A percentile compares a stretch with the other conserved stretches of the same genome.
These are phyloP conservation scores for Aaosphaeria pasadenensis DNA, from an alignment of 2,329 filamentous ascomycete genomes.

Conservation along the genomic window DNA sequence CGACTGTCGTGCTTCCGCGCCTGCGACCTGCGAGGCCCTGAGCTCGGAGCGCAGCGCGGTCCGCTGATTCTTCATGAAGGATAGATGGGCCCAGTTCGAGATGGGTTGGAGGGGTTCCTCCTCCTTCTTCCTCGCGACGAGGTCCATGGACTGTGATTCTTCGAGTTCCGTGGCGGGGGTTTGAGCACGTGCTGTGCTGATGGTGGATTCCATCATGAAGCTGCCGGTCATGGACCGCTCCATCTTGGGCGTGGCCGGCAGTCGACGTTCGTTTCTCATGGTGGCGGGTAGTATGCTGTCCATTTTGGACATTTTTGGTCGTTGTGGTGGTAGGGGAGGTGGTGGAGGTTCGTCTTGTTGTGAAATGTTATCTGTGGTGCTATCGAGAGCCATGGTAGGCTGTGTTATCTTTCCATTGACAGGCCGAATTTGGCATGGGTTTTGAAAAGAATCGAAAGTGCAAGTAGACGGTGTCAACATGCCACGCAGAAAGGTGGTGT, in stretches of 20 bases:
- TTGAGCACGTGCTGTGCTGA: conserved; percentile 8
- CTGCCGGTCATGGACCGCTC: conserved; percentile 34
- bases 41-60: conserved; percentile 30
- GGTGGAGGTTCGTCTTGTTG: conserved; percentile 1
- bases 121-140: conserved; percentile 6
- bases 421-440: no score
- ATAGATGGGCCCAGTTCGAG: conserved; percentile 36
- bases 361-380: no score
- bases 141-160: conserved; percentile 1
- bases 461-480: no score
- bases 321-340: conserved; percentile 16
- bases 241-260: conserved; percentile 21
- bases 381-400: no score
- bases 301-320: conserved; percentile 13
- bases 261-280: conserved; percentile 12
- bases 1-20: conserved; percentile 31
- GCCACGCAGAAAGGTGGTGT: no score
- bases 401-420: no score
- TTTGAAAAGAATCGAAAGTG: no score
- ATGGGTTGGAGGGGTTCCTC: conserved; percentile 18
- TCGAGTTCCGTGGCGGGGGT: conserved; percentile 6
- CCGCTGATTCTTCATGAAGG: conserved; percentile 34
- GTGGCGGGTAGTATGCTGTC: conserved; percentile 27
- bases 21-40: conserved; percentile 30
- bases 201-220: conserved; percentile 26